Conservation (phyloP, 306 rosid genomes). For the Canavalia ensiformis region DNA sequence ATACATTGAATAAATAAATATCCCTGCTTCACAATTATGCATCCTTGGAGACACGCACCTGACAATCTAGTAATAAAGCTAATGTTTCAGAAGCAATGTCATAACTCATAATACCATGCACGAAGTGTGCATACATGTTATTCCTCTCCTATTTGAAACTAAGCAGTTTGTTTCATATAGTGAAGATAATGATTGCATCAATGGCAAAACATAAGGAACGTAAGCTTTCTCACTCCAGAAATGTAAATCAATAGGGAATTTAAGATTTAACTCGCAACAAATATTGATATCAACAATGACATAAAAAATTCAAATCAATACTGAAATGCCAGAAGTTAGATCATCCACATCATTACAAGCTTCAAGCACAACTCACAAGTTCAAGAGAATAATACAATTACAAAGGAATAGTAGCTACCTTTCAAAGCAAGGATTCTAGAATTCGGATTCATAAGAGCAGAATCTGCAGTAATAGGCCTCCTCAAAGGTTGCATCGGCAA, state of each 20-base stretch:
- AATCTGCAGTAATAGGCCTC: slow-evolving; percentile 96
- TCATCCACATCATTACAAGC: slow-evolving; percentile 39
- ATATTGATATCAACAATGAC: background rate
- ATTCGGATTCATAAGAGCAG: slow-evolving; percentile 98
- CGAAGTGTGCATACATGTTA: slow-evolving; percentile 6
- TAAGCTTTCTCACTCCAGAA: background rate
- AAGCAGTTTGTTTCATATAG: background rate
- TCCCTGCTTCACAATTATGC: slow-evolving; percentile 3
- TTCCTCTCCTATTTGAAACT: slow-evolving; percentile 20
- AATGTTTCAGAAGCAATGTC: slow-evolving; percentile 32
- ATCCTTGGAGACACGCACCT: background rate
- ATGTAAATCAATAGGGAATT: slow-evolving; percentile 24
- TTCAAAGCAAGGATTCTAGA: slow-evolving; percentile 92
- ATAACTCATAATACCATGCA: slow-evolving; percentile 29
- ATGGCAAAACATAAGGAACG: slow-evolving; percentile 11
- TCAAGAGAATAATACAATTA: background rate
- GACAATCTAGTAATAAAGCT: slow-evolving; percentile 22
- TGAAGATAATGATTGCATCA: slow-evolving; percentile 20
- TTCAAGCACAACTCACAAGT: slow-evolving; percentile 9
- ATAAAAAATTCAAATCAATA: slow-evolving; percentile 10
- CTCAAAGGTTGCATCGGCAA: slow-evolving; percentile 96
- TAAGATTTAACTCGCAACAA: background rate
- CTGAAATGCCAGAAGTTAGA: background rate
- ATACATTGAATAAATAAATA: slow-evolving; percentile 4
- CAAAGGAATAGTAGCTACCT: slow-evolving; percentile 59